Base-by-base conservation (phyloP, 306 rosid species). In the Clitoria ternatea region DNA sequence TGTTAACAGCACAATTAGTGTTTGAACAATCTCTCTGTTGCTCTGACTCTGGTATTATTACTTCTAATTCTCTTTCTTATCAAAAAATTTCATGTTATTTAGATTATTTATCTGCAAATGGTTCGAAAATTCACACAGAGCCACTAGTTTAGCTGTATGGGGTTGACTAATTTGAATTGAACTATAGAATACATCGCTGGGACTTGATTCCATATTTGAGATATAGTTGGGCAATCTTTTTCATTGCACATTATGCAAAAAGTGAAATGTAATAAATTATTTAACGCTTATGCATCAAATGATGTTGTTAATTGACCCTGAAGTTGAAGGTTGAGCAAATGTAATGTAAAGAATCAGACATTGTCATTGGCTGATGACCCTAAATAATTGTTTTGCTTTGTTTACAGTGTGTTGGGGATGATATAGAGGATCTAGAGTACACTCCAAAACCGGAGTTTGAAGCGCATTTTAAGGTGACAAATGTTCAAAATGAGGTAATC, bases 391-490 rank as follows among this genome's bases (percentile, higher is more conserved):
- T 62, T 59, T 72, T 81, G 68, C 76, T 71, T 65, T 74, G 55
- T 77, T 71, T 85, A 26, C 86, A 94, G 98, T 90, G 97, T 82
- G 98, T 94, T 73, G 96, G 98, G 54, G 95, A 86, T 44, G 89
- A 94, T 40, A 90, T 94, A 76, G 96, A 94, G 73, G 89, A 90
- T 76, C 49, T 94, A 76, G 98, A 94, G 80, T 94, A 88, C 80
- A 90, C 96, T 75, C 98, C 98, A 42, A 94, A 94, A 80, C 95
- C 96, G 49, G 98, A 94, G 80, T 94, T 80, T 77, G 98, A 90
- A 84, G 96, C 95, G 75, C 81, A 4, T 81, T 94, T 94, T 77
- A 84, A 80, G 82, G 98, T 94, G 80, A 85, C 88, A 74, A 94
- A 94, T 85, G 96, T 89, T 77, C 80, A 85, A 80, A 89, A 84